Conservation (phyloP, 768 basidiomycete genomes). For the Phallus indusiatus region DNA sequence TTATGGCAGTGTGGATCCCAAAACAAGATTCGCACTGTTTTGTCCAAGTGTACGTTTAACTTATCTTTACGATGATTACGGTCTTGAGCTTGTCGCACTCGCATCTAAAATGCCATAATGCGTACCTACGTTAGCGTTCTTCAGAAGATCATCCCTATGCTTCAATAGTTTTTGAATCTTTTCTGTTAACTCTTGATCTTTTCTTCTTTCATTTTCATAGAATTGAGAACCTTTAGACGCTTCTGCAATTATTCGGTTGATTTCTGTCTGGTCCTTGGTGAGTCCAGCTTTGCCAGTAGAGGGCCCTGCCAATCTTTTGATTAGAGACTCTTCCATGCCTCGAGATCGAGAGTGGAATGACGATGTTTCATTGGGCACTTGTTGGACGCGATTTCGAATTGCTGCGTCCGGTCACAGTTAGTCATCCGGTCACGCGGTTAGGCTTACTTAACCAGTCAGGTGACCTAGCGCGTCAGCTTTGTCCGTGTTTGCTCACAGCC, state of each 20-base stretch:
- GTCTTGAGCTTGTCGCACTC: constrained; percentile 12
- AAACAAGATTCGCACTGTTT: constrained; percentile 35
- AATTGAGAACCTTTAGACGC: constrained; percentile 91
- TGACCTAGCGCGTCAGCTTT: neutral
- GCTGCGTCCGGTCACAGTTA: neutral
- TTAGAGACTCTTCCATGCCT: constrained; percentile 26
- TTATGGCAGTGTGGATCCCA: neutral
- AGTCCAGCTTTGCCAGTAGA: constrained; percentile 88
- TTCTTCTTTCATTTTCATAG: constrained; percentile 89
- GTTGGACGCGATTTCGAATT: neutral
- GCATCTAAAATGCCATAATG: constrained; percentile 5
- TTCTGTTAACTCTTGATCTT: constrained; percentile 75
- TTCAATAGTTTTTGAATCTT: constrained; percentile 64
- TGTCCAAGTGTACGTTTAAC: constrained; percentile 60
- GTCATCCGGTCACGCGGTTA: neutral
- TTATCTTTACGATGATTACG: constrained; percentile 30
- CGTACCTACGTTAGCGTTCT: constrained; percentile 49
- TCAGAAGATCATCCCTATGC: constrained; percentile 48
- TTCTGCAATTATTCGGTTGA: constrained; percentile 83
- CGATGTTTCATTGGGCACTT: neutral
- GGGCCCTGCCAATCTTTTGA: constrained; percentile 77
- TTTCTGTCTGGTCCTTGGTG: constrained; percentile 69
- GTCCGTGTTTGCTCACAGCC: neutral
- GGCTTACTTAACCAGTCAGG: neutral
- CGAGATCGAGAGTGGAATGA: neutral